Evolutionary conservation across 106 monocot genomes (phyloP), one percentile per base, ranked within the genome.

Genomic region (Chionographis japonica): DNA sequence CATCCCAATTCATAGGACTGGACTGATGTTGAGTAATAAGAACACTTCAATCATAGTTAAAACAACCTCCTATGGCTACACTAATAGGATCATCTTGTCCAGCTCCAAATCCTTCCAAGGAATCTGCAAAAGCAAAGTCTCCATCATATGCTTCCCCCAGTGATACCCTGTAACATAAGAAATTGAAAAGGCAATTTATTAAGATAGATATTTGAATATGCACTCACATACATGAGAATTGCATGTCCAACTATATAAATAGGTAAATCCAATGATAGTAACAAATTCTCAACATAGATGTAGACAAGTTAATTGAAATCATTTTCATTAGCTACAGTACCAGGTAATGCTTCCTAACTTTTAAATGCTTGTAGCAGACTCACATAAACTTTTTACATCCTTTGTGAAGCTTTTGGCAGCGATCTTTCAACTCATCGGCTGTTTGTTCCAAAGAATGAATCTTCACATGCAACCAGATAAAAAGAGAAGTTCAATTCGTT

Each of bases 91-190:
- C 95, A 72, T 97, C 95, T 77, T 82, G 89, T 35, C 89, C 95
- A 80, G 95, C 95, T 12, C 95, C 92, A 79, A 97, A 97, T 74
- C 86, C 84, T 87, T 97, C 85, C 78, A 97, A 82, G 38, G 88
- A 86, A 78, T 97, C 86, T 51, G 92, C 89, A 78, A 97, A 97
- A 15, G 86, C 54, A 55, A 85, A 63, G 49, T 92, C 95, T 17
- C 82, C 92, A 50, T 86, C 80, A 71, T 74, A 89, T 69, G 77
- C 86, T 79, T 79, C 86, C 43, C 72, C 89, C 72, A 97, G 74
- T 68, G 95, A 88, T 61, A 49, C 62, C 78, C 95, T 97, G 85
- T 55, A 74, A 50, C 27, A 27, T 52, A 57, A 59, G 12, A 15
- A 13, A 56, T 40, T 58, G 60, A 17, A 62, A 9, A 63, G 15